phyloP scores from a whole-genome alignment of 257 asterid species.

The Rauvolfia tetraphylla region DNA sequence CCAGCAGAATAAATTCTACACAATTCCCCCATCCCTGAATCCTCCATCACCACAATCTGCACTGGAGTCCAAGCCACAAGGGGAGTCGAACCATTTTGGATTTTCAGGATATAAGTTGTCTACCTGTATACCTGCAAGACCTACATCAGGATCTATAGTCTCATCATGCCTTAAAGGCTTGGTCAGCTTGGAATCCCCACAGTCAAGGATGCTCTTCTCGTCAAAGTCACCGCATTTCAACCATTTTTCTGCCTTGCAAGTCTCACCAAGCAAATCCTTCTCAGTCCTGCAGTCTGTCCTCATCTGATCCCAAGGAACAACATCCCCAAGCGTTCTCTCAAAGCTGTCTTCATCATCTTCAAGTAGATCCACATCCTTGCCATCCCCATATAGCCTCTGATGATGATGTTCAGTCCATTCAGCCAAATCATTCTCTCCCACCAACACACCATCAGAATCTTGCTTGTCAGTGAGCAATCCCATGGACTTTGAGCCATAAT shows the following conservation, averaged over 20 bases:
- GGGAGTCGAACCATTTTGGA: conserved; percentile 96
- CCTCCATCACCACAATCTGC: conserved; percentile 74
- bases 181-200: conserved; percentile 38
- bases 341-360: conserved; percentile 98
- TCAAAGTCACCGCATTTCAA: conserved; percentile 71
- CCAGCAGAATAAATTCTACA: conserved; percentile 54
- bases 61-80: conserved; percentile 67
- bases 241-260: conserved; percentile 85
- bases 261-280: conserved; percentile 69
- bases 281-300: conserved; percentile 57
- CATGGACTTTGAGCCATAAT: conserved; percentile 64
- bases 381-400: conserved; percentile 33
- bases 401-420: conserved; percentile 94
- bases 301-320: conserved; percentile 92
- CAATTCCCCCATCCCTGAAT: conserved; percentile 71
- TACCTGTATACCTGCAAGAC: conserved; percentile 73
- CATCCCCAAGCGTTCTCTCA: conserved; percentile 95
- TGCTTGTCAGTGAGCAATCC: conserved; percentile 67
- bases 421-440: conserved; percentile 90
- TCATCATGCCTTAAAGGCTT: conserved; percentile 52
- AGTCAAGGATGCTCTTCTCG: conserved; percentile 65
- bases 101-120: conserved; percentile 83
- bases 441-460: conserved; percentile 74
- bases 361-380: conserved; percentile 77
- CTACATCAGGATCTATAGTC: conserved; percentile 67